phyloP scores from a whole-genome alignment of 1,139 yeast genomes.

The Pneumocystis wakefieldiae region DNA sequence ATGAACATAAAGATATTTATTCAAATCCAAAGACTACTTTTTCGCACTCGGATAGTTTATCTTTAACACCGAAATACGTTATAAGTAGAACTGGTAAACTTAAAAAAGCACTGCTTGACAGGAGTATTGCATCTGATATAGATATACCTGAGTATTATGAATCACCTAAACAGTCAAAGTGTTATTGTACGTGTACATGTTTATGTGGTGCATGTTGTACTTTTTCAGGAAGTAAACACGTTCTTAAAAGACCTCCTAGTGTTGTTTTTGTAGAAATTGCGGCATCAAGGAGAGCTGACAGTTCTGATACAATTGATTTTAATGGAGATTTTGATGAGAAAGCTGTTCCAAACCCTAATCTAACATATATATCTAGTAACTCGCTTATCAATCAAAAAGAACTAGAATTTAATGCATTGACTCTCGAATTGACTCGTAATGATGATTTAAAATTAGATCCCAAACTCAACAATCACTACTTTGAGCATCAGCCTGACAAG shows the following conservation, averaged over 20 bases:
- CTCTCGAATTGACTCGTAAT: not conserved
- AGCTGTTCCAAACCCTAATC: not conserved
- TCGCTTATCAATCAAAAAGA: not conserved
- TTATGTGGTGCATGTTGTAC: not conserved
- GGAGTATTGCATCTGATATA: not conserved
- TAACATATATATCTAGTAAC: not conserved
- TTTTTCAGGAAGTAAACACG: not conserved
- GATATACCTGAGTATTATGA: not conserved
- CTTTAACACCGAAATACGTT: not conserved
- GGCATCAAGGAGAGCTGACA: not conserved
- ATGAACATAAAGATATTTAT: not conserved
- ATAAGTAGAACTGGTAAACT: not conserved
- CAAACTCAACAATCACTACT: too few species aligned
- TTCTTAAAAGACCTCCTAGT: not conserved
- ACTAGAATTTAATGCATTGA: not conserved
- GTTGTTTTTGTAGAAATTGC: not conserved
- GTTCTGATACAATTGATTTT: not conserved
- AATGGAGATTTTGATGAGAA: not conserved
- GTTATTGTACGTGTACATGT: not conserved
- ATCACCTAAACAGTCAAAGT: not conserved
- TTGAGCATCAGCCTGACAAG: too few species aligned
- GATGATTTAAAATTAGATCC: not conserved
- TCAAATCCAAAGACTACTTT: not conserved
- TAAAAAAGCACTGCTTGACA: not conserved
- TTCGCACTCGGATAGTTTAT: not conserved